Evolutionary conservation across 768 basidiomycete species (phyloP).

Genomic region (Galerina sulciceps): DNA sequence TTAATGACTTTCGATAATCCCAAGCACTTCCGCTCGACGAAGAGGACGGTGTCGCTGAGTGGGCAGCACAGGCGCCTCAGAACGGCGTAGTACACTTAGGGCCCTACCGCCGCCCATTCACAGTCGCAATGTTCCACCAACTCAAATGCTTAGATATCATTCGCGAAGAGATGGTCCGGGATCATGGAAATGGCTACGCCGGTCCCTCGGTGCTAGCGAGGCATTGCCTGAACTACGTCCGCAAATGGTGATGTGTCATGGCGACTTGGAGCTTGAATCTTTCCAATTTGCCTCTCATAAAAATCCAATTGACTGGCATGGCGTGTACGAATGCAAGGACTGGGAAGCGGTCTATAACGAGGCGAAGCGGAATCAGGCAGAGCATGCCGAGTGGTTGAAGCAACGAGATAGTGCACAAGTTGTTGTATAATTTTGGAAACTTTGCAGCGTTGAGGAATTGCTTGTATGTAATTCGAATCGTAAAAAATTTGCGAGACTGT

Average conservation of each 20-base stretch:
- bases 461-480: too few relatives aligned
- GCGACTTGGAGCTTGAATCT: constrained; percentile 33
- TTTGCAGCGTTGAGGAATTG: not conserved
- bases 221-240: constrained; percentile 37
- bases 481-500: not conserved
- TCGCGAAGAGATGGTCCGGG: constrained; percentile 32
- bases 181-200: constrained; percentile 11
- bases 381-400: constrained; percentile 22
- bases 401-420: not conserved
- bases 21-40: constrained; percentile 32
- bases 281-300: constrained; percentile 36
- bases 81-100: constrained; percentile 37
- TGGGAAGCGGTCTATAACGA: constrained; percentile 37
- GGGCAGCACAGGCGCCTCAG: constrained; percentile 32
- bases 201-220: constrained; percentile 26
- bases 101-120: constrained; percentile 32
- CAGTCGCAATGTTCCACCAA: constrained; percentile 40
- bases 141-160: constrained; percentile 39
- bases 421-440: not conserved
- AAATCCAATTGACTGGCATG: constrained; percentile 32
- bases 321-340: constrained; percentile 36
- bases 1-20: constrained; percentile 38
- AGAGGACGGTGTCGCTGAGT: constrained; percentile 31
- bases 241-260: constrained; percentile 38
- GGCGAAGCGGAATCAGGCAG: constrained; percentile 29